Conservation (phyloP, 352 stramenopile genomes). For the Phytophthora litchii region DNA sequence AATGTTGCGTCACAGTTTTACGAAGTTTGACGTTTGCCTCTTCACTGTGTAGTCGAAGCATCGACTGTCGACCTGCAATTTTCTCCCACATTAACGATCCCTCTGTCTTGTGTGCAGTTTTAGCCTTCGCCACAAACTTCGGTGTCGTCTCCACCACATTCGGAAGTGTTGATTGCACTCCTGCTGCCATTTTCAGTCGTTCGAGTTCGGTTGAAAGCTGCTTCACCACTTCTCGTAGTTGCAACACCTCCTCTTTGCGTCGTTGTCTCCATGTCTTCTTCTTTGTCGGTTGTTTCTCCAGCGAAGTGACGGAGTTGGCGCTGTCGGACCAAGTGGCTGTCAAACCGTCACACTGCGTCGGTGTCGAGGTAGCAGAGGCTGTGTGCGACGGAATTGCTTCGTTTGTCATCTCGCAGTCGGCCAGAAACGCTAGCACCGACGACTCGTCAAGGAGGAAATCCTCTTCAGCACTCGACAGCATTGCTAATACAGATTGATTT, state of each 20-base stretch:
- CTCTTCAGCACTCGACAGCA: slow-evolving; percentile 8
- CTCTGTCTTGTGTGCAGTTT: slow-evolving; percentile 12
- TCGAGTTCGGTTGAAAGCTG: slow-evolving; percentile 23
- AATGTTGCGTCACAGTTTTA: slow-evolving; percentile 8
- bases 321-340: slow-evolving; percentile 17
- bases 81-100: slow-evolving; percentile 26
- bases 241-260: slow-evolving; percentile 32
- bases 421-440: slow-evolving; percentile 31
- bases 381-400: background rate
- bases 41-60: slow-evolving; percentile 16
- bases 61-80: slow-evolving; percentile 27
- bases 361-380: background rate
- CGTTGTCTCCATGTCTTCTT: slow-evolving; percentile 36
- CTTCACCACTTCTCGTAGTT: slow-evolving; percentile 26
- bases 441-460: slow-evolving; percentile 35
- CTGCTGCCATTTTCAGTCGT: slow-evolving; percentile 21
- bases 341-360: background rate
- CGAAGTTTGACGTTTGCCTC: slow-evolving; percentile 26
- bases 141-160: background rate
- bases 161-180: slow-evolving; percentile 27
- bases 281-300: slow-evolving; percentile 1
- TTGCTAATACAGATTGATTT: background rate
- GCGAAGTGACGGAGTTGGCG: slow-evolving; percentile 6
- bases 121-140: slow-evolving; percentile 1
- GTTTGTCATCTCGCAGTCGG: slow-evolving; percentile 21